Evolutionary conservation across 108 stramenopile species (phyloP).

Genomic region (Cyclostephanos tholiformis): DNA sequence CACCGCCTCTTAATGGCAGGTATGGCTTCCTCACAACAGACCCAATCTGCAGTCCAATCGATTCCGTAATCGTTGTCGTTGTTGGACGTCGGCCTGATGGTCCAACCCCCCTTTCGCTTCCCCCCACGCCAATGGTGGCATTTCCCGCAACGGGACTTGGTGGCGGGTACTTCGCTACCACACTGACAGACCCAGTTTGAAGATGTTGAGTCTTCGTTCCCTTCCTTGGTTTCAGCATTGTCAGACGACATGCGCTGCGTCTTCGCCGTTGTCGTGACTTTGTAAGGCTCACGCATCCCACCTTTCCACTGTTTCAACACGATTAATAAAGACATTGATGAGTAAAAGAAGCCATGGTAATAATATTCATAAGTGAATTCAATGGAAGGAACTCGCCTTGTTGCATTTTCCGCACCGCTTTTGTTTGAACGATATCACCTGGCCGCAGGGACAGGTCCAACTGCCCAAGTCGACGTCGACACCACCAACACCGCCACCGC

Average conservation of each 20-base stretch:
- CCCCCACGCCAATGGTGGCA: constrained; percentile 9
- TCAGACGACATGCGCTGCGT: neutral
- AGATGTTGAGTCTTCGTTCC: neutral
- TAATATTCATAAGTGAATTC: neutral
- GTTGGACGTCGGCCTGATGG: neutral
- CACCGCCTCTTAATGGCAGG: neutral
- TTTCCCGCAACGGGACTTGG: neutral
- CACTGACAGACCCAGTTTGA: neutral
- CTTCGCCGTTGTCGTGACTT: neutral
- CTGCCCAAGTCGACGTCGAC: neutral
- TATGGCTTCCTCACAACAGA: neutral
- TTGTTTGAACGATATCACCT: neutral
- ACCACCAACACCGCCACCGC: neutral
- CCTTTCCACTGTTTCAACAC: constrained; percentile 4
- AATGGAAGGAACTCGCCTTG: constrained; percentile 1
- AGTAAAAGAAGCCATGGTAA: neutral
- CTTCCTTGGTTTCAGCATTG: neutral
- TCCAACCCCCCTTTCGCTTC: constrained; percentile 12
- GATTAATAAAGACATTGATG: neutral
- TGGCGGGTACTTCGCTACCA: neutral
- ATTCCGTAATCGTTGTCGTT: neutral
- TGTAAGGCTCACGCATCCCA: constrained; percentile 4
- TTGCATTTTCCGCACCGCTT: constrained; percentile 10
- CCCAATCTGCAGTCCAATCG: constrained; percentile 2
- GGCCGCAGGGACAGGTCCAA: constrained; percentile 4